A percentile compares a stretch with the other conserved stretches of the same genome.
Conservation (phyloP, 257 asterid genomes). For the Lantana camara region DNA sequence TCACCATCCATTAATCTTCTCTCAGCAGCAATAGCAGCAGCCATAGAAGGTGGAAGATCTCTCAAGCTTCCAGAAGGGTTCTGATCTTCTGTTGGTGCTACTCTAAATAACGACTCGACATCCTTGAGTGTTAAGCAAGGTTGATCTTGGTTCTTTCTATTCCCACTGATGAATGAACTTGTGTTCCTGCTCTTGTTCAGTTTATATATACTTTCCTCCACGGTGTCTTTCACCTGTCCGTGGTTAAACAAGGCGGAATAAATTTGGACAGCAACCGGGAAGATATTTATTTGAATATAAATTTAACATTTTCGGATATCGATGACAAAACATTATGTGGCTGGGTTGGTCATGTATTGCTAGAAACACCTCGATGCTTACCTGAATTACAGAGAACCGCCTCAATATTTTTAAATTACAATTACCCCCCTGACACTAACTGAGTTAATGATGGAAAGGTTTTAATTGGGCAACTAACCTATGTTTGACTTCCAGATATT, state of each 20-base stretch:
- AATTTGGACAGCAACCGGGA: not conserved
- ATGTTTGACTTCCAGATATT: no score
- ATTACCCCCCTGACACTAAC: no score
- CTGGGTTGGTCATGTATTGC: no score
- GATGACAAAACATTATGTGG: no score
- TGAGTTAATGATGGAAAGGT: no score
- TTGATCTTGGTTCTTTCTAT: constrained; percentile 87
- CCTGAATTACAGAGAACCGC: no score
- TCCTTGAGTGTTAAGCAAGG: constrained; percentile 81
- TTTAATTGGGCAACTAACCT: no score
- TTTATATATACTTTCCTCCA: constrained; percentile 88
- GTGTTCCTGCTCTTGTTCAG: constrained; percentile 74
- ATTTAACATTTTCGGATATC: no score
- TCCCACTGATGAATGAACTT: constrained; percentile 79
- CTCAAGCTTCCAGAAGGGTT: constrained; percentile 51
- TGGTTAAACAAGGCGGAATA: constrained; percentile 8
- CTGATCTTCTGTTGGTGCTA: constrained; percentile 45
- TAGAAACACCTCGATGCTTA: no score
- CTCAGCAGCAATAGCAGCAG: constrained; percentile 96
- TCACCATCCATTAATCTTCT: constrained; percentile 55
- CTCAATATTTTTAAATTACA: no score
- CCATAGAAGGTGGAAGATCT: constrained; percentile 83
- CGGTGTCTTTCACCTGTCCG: constrained; percentile 80
- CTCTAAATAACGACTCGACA: constrained; percentile 81
- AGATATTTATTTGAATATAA: no score